Conservation (phyloP, 768 basidiomycete species). For the Lepiota brunneoincarnata region DNA sequence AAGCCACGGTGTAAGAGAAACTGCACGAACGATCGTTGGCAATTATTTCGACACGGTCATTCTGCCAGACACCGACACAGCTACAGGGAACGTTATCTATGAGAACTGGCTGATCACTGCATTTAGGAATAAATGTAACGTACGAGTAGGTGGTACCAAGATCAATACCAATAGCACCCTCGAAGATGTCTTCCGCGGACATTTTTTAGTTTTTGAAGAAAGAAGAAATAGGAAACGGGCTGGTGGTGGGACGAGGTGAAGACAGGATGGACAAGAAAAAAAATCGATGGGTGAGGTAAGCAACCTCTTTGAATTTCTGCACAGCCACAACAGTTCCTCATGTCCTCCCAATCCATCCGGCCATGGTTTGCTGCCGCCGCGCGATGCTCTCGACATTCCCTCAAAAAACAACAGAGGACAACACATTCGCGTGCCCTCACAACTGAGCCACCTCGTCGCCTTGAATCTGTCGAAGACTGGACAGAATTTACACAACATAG, state of each 20-base stretch:
- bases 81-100: slow-evolving; percentile 35
- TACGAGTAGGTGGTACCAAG: slow-evolving; percentile 97
- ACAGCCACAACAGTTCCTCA: slow-evolving; percentile 41
- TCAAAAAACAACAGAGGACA: slow-evolving; percentile 11
- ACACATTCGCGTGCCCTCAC: slow-evolving; percentile 23
- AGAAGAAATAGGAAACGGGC: slow-evolving; percentile 27
- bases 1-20: background rate
- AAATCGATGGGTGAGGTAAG: slow-evolving; percentile 61
- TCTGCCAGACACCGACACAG: slow-evolving; percentile 99
- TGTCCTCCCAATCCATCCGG: slow-evolving; percentile 35
- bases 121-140: slow-evolving; percentile 24
- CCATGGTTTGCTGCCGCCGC: slow-evolving; percentile 35
- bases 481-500: slow-evolving; percentile 56
- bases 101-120: slow-evolving; percentile 8
- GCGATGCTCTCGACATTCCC: slow-evolving; percentile 24
- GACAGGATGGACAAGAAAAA: slow-evolving; percentile 41
- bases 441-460: slow-evolving; percentile 18
- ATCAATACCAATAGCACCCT: slow-evolving; percentile 97
- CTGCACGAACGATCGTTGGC: slow-evolving; percentile 83
- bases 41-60: slow-evolving; percentile 99
- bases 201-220: slow-evolving; percentile 50
- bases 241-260: slow-evolving; percentile 35
- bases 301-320: slow-evolving; percentile 33
- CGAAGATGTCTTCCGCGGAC: slow-evolving; percentile 79
- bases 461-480: slow-evolving; percentile 64